Conservation (phyloP, 164 flowering plant species). For the Pachysandra terminalis region DNA sequence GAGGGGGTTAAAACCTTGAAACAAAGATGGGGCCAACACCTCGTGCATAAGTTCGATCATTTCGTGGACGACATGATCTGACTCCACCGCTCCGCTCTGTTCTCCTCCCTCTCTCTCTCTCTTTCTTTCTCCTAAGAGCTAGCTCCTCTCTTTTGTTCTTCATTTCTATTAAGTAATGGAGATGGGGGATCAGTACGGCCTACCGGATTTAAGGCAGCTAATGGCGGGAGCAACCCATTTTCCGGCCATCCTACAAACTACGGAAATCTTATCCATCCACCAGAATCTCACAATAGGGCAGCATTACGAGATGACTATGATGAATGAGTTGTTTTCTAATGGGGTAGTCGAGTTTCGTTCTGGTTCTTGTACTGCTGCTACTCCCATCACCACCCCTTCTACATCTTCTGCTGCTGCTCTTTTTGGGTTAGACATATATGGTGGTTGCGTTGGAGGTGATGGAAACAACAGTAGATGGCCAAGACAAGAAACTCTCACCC, state of each 20-base stretch:
- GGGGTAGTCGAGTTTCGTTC: conserved; percentile 27
- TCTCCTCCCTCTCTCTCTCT: conserved; percentile 15
- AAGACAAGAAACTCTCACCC: conserved; percentile 86
- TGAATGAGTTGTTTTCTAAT: conserved; percentile 17
- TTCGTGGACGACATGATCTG: conserved; percentile 90
- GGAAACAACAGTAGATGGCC: conserved; percentile 88
- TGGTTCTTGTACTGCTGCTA: too few relatives aligned
- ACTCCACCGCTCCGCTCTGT: conserved; percentile 48
- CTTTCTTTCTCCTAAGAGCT: background rate
- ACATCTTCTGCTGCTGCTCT: conserved; percentile 11
- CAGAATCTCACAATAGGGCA: conserved; percentile 15
- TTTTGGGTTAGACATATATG: conserved; percentile 33
- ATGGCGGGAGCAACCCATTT: conserved; percentile 39
- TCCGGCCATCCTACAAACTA: conserved; percentile 22
- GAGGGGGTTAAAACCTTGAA: background rate
- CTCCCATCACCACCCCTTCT: conserved; percentile 7
- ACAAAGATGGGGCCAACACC: conserved; percentile 38
- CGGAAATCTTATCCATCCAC: conserved; percentile 33
- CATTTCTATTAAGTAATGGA: conserved; percentile 5
- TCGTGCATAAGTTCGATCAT: conserved; percentile 51
- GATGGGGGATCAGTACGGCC: conserved; percentile 61
- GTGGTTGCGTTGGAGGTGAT: conserved; percentile 28
- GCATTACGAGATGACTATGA: conserved; percentile 44
- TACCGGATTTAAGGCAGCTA: conserved; percentile 65
- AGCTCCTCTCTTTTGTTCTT: too few relatives aligned